These are phyloP conservation scores for Phytophthora rubi DNA, from an alignment of 352 stramenopile genomes.

Conservation along the genomic window DNA sequence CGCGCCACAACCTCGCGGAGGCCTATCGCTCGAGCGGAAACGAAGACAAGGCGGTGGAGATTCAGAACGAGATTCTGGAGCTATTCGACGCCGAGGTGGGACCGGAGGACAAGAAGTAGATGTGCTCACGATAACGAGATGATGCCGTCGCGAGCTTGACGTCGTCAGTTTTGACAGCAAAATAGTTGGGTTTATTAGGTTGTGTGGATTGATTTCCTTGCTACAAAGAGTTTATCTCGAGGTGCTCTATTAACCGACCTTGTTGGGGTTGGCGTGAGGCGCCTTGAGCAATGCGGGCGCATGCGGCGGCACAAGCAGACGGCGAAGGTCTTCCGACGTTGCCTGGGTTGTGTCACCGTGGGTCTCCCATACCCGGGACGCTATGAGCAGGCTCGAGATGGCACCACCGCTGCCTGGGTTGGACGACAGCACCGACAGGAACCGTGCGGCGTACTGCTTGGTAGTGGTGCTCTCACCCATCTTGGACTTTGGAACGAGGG, in stretches of 20 bases:
- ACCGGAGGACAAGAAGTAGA: conserved; percentile 38
- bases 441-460: conserved; percentile 84
- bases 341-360: conserved; percentile 84
- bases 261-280: conserved; percentile 86
- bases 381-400: conserved; percentile 81
- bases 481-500: conserved; percentile 82
- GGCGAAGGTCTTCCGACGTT: conserved; percentile 80
- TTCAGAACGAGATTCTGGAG: conserved; percentile 85
- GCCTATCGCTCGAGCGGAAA: conserved; percentile 77
- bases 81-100: conserved; percentile 64
- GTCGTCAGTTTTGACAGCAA: conserved; percentile 21
- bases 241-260: conserved; percentile 63
- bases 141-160: neutral
- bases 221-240: conserved; percentile 25
- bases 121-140: neutral
- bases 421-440: conserved; percentile 82
- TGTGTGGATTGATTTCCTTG: conserved; percentile 6
- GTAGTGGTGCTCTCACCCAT: conserved; percentile 79
- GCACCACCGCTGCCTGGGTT: conserved; percentile 85
- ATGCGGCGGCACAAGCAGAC: conserved; percentile 73
- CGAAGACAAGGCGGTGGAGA: conserved; percentile 76
- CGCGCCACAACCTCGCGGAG: conserved; percentile 82
- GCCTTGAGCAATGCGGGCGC: conserved; percentile 80
- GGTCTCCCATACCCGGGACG: conserved; percentile 84
- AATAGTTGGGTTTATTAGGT: conserved; percentile 30